Evolutionary conservation across 139 green algal species (phyloP), one percentile per base, ranked within the genome.

Genomic region (Asterochloris sp.): DNA sequence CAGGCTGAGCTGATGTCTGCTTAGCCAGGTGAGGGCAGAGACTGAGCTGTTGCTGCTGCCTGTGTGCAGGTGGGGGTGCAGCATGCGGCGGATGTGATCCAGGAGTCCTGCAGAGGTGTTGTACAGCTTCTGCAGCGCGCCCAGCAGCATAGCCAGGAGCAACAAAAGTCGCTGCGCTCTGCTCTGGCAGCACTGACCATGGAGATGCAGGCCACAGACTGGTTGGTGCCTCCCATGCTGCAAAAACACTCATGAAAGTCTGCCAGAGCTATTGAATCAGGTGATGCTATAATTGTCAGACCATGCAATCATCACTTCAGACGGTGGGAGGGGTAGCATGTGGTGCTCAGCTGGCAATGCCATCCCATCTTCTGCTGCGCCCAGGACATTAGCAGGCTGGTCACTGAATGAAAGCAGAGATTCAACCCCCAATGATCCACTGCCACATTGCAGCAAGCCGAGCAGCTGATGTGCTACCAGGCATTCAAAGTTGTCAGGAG

Each of bases 221-320:
- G 92, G 91, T 79, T 96, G 69, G 92, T 94, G 62, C 92, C 92
- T 6, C 92, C 92, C 28, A 93, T 96, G 90, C 87, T 96, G 80
- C 80, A 82, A 54, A 80, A 64, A 26, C 11, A 61, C 28, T 69
- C 11, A 47, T 54, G 54, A 47, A 69, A 69, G 76, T 69, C 8
- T 38, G n/a, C 24, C 71, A 76, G 71, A 29, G 71, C 9, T 76
- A 21, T 1, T 60, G n/a, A 76, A 24, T 38, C n/a, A 38, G 2
- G 2, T 60, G n/a, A 8, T 6, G 71, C 19, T 24, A 28, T 11
- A 11, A 4, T 29, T 21, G 71, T 76, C 71, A 76, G 23, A 19
- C 16, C 15, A 76, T 21, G 4, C 17, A 19, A 76, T 10, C 15
- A 60, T 38, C 16, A 38, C 1, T 76, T 76, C 14, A 38, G 4